Evolutionary conservation across 768 basidiomycete species (phyloP).

Genomic region (Termitomyces sp.): DNA sequence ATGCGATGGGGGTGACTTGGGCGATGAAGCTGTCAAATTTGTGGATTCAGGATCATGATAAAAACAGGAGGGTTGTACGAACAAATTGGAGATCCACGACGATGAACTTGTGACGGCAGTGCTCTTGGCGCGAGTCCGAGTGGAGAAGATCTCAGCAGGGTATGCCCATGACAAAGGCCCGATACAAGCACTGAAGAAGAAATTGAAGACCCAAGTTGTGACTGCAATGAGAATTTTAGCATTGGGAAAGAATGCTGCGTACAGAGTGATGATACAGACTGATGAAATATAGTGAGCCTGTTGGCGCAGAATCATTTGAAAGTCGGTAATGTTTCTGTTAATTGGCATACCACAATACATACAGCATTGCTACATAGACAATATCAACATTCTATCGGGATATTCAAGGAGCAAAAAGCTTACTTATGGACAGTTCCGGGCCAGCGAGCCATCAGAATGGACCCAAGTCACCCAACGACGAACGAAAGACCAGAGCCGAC

Average conservation of each 20-base stretch:
- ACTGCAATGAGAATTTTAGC: slow-evolving; percentile 22
- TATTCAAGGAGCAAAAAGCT: slow-evolving; percentile 5
- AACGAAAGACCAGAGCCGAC: slow-evolving; percentile 37
- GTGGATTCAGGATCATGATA: not conserved
- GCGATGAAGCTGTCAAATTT: slow-evolving; percentile 30
- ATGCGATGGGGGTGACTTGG: slow-evolving; percentile 40
- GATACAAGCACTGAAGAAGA: slow-evolving; percentile 44
- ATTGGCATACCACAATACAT: slow-evolving; percentile 9
- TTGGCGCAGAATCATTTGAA: not conserved
- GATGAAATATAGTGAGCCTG: slow-evolving; percentile 42
- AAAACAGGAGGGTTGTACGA: not conserved
- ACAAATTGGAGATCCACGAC: slow-evolving; percentile 45
- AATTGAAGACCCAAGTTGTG: slow-evolving; percentile 44
- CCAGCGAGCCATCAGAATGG: slow-evolving; percentile 41
- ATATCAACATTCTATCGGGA: not conserved
- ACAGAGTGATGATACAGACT: slow-evolving; percentile 34
- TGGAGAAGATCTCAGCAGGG: slow-evolving; percentile 43
- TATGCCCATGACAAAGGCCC: slow-evolving; percentile 45
- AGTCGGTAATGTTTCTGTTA: not conserved
- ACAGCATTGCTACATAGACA: slow-evolving; percentile 29
- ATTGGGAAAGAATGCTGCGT: slow-evolving; percentile 6
- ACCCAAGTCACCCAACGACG: slow-evolving; percentile 38
- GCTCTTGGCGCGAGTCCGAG: slow-evolving; percentile 39
- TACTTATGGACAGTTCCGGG: slow-evolving; percentile 42
- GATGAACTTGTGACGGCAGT: slow-evolving; percentile 41